Conservation (phyloP, 202 grass and related monocot genomes). For the Tripidium arundinaceum region DNA sequence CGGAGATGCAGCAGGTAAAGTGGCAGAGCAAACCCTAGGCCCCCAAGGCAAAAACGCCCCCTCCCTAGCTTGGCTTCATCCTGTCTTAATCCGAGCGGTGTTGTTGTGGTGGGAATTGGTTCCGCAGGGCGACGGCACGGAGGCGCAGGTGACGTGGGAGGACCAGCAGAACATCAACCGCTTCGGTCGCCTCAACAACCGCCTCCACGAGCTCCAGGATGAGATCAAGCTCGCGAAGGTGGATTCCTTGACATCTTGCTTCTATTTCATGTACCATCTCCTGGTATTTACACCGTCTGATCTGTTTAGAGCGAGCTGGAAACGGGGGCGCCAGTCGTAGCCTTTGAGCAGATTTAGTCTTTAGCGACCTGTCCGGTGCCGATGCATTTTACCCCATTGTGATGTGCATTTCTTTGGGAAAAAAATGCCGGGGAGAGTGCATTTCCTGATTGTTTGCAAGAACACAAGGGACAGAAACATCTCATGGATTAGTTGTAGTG, state of each 20-base stretch:
- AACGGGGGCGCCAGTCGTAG: background rate
- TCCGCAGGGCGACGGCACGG: slow-evolving; percentile 72
- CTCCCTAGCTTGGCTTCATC: background rate
- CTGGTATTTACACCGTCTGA: background rate
- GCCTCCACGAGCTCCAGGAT: slow-evolving; percentile 81
- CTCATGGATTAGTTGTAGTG: background rate
- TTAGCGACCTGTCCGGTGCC: background rate
- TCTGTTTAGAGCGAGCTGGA: background rate
- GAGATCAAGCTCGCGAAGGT: slow-evolving; percentile 96
- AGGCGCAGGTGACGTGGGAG: slow-evolving; percentile 97
- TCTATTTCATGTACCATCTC: background rate
- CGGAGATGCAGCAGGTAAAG: slow-evolving; percentile 55
- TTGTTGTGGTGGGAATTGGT: background rate
- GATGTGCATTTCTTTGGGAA: background rate
- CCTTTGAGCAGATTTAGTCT: background rate
- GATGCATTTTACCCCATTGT: background rate
- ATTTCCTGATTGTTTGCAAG: background rate
- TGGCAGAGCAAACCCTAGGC: background rate
- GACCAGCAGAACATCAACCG: slow-evolving; percentile 99
- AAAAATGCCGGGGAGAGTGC: background rate
- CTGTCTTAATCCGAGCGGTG: slow-evolving; percentile 1
- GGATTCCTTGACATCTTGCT: background rate
- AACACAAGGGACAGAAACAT: background rate
- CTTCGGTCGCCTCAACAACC: slow-evolving; percentile 95
- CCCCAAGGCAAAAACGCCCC: background rate